Evolutionary conservation across 2,329 filamentous ascomycete genomes (phyloP), one percentile per base, ranked within the genome.

Genomic region (Xylaria sp.): DNA sequence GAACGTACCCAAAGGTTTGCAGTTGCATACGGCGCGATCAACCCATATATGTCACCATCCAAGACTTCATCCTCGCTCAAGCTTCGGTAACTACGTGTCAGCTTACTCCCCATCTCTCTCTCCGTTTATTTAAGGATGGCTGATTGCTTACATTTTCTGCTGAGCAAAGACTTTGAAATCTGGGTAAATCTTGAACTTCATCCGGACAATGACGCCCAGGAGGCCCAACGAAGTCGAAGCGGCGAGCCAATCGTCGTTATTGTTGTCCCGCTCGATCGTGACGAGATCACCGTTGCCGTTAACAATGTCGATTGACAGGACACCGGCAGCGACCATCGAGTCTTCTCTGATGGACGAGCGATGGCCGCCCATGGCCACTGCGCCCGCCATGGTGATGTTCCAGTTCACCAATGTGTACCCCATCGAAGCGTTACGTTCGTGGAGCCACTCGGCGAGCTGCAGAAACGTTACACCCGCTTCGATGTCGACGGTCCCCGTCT

Each of bases 351-450:
- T 77, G 17, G 82, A 82, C 0, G 80, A 82, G 15, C 84, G 79
- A 69, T 86, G 84, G 2, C 83, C 84, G 0, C 84, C 84, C 84
- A 86, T 86, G 3, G 84, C 84, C 3, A 85, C 80, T 44, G 81
- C 81, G 15, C 83, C 84, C 0, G 81, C 83, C 39, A 85, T 77
- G 5, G 81, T 84, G 61, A 85, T 85, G 67, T 85, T 85, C 84
- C 84, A 86, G 71, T 85, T 86, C 4, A 85, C 83, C 3, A 86
- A 75, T 0, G 83, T 83, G 59, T 84, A 84, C 20, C 83, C 83
- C 49, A 85, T 81, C 27, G 80, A 82, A 10, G 83, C 83, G 17
- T 78, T 79, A 27, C 79, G 76, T 31, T 77, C 76, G 64, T 85
- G 84, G 33, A 86, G 78, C 65, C 81, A 85, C 62, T 84, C 82